A percentile compares a stretch with the other conserved stretches of the same genome.
These are phyloP conservation scores for Mycena sp. DNA, from an alignment of 1,284 basidiomycete species.

Conservation along the genomic window DNA sequence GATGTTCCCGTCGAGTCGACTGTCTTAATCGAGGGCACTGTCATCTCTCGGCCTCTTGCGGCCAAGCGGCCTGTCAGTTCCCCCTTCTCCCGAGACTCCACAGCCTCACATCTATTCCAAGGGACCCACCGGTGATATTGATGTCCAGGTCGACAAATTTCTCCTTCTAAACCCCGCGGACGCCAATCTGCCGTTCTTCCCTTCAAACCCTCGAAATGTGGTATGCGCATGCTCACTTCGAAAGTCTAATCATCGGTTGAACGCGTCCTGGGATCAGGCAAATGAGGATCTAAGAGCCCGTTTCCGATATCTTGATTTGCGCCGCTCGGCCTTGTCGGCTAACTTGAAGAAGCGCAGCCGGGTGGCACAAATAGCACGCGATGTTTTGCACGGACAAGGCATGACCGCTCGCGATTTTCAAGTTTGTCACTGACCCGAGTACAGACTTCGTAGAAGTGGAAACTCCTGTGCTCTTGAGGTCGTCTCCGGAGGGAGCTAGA, in stretches of 20 bases:
- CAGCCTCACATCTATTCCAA: slow-evolving; percentile 42
- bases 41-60: slow-evolving; percentile 68
- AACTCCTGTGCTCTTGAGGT: slow-evolving; percentile 92
- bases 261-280: slow-evolving; percentile 56
- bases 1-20: slow-evolving; percentile 79
- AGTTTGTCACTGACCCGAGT: slow-evolving; percentile 21
- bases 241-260: slow-evolving; percentile 34
- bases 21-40: slow-evolving; percentile 77
- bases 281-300: slow-evolving; percentile 88
- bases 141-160: slow-evolving; percentile 79
- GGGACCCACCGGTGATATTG: slow-evolving; percentile 78
- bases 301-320: slow-evolving; percentile 90
- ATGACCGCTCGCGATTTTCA: slow-evolving; percentile 32
- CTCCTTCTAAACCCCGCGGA: slow-evolving; percentile 84
- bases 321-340: slow-evolving; percentile 74
- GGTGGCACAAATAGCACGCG: slow-evolving; percentile 82
- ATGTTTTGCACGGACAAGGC: slow-evolving; percentile 81
- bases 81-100: slow-evolving; percentile 27
- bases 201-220: slow-evolving; percentile 78
- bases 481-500: slow-evolving; percentile 93
- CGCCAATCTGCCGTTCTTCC: slow-evolving; percentile 78
- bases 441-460: slow-evolving; percentile 91
- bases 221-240: slow-evolving; percentile 54
- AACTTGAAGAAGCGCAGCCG: slow-evolving; percentile 85
- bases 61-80: slow-evolving; percentile 64